Evolutionary conservation across 164 flowering plant genomes (phyloP).

Genomic region (Cinnamomum chago): DNA sequence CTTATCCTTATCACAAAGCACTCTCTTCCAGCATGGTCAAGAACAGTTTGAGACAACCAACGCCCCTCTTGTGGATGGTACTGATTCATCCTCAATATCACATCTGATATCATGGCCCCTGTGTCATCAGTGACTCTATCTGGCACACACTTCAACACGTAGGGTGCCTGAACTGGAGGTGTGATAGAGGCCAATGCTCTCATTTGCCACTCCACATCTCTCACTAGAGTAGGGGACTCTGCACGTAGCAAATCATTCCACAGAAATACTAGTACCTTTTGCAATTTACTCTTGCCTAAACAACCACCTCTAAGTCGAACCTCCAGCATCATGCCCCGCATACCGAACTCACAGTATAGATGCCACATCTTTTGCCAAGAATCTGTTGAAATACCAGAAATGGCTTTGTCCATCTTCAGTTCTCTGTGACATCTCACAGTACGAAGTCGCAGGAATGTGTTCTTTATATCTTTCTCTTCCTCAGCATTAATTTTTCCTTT

Average conservation of each 20-base stretch:
- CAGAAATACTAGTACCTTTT: slow-evolving; percentile 23
- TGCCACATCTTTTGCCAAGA: slow-evolving; percentile 70
- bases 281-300: slow-evolving; percentile 34
- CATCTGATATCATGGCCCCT: slow-evolving; percentile 94
- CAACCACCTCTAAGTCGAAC: slow-evolving; percentile 40
- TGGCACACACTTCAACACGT: slow-evolving; percentile 81
- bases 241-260: slow-evolving; percentile 87
- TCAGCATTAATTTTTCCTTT: slow-evolving; percentile 28
- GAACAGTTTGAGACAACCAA: slow-evolving; percentile 90
- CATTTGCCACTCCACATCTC: slow-evolving; percentile 34
- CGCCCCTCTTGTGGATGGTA: slow-evolving; percentile 92
- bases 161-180: slow-evolving; percentile 90
- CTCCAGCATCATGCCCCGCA: slow-evolving; percentile 63
- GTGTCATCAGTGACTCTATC: slow-evolving; percentile 90
- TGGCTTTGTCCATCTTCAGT: slow-evolving; percentile 51
- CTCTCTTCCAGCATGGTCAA: slow-evolving; percentile 87
- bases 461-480: slow-evolving; percentile 10
- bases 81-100: slow-evolving; percentile 62
- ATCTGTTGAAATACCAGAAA: slow-evolving; percentile 26
- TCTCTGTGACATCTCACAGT: slow-evolving; percentile 64
- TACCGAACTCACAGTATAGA: slow-evolving; percentile 79
- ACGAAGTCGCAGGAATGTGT: slow-evolving; percentile 39
- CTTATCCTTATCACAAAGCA: slow-evolving; percentile 82
- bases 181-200: slow-evolving; percentile 61
- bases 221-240: slow-evolving; percentile 48